Evolutionary conservation across 1,284 basidiomycete genomes (phyloP), one percentile per base, ranked within the genome.

Genomic region (Melampsora abietis-canadensis): DNA sequence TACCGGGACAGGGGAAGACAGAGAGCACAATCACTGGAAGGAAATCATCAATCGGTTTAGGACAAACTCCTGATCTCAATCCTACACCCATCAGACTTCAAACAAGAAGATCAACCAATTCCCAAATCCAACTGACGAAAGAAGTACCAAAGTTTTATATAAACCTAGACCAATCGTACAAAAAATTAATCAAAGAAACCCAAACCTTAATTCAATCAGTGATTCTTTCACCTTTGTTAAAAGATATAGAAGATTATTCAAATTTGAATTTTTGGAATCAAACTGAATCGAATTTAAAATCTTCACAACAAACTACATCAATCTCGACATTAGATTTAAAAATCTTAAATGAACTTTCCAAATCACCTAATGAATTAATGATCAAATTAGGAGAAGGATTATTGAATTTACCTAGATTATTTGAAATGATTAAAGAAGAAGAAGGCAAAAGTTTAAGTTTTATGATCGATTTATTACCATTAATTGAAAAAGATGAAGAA

Each of bases 391-490:
- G 92, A 5, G 96, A 98, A 80, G 93, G 92, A 5, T 83, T 98
- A 63, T 85, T 98, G 51, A 97, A 96, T 82, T 86, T 98, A 5
- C 92, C 95, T 0, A 85, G 94, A 65, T 84, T 98, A 24, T 95
- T 98, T 81, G 94, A 98, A 81, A 90, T 94, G 19, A 94, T 96
- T 80, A 72, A 59, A 21, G 54, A 37, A 30, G 44, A 48, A 21
- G 92, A 91, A 4, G 94, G 97, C 81, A 90, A 92, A 77, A 91
- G 91, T 12, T 85, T 96, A n/a, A 87, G 88, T 0, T 95, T 92
- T 82, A 92, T 90, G n/a, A 84, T 94, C 66, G 87, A 89, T 76
- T 92, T 91, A 0, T 84, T 95, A 3, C 91, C 92, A 0, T 87
- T 85, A 79, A 83, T 93, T 70, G 87, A 88, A 77, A 79, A 82